phyloP scores from a whole-genome alignment of 1,284 basidiomycete species.

The Austroboletus novae-zelandiae region DNA sequence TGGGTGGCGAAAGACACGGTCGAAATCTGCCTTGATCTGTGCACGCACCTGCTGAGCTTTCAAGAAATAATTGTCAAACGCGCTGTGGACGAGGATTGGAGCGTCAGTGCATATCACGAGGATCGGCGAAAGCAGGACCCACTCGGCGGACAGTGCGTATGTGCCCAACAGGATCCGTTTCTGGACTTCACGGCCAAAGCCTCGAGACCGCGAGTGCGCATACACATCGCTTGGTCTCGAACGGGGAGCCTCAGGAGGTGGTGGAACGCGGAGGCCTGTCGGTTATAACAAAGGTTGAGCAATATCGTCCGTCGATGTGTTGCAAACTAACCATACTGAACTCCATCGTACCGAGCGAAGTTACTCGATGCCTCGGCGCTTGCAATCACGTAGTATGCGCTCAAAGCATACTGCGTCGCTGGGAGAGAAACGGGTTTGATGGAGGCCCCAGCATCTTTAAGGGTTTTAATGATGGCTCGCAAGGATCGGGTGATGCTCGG shows the following conservation, averaged over 20 bases:
- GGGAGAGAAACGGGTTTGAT: constrained; percentile 79
- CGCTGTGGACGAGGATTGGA: constrained; percentile 45
- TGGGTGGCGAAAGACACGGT: constrained; percentile 60
- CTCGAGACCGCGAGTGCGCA: constrained; percentile 56
- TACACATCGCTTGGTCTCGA: constrained; percentile 53
- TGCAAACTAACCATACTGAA: constrained; percentile 57
- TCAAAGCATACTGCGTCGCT: constrained; percentile 74
- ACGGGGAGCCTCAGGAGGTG: constrained; percentile 41
- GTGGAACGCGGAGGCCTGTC: constrained; percentile 48
- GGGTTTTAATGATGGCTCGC: constrained; percentile 45
- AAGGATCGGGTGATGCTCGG: constrained; percentile 47
- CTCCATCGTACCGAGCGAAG: constrained; percentile 87
- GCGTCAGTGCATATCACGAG: background rate
- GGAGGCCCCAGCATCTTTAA: constrained; percentile 64
- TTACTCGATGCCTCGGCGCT: constrained; percentile 95
- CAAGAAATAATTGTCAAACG: constrained; percentile 95
- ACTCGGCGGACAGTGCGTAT: constrained; percentile 91
- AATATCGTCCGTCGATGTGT: background rate
- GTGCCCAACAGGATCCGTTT: constrained; percentile 91
- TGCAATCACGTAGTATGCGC: constrained; percentile 94
- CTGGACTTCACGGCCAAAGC: constrained; percentile 85
- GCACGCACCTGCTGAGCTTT: constrained; percentile 84
- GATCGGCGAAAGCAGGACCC: constrained; percentile 27
- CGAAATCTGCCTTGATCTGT: constrained; percentile 73
- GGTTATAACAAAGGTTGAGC: background rate